These are phyloP conservation scores for Geotrichum aggregatum DNA, from an alignment of 1,139 yeast genomes.

Conservation along the genomic window DNA sequence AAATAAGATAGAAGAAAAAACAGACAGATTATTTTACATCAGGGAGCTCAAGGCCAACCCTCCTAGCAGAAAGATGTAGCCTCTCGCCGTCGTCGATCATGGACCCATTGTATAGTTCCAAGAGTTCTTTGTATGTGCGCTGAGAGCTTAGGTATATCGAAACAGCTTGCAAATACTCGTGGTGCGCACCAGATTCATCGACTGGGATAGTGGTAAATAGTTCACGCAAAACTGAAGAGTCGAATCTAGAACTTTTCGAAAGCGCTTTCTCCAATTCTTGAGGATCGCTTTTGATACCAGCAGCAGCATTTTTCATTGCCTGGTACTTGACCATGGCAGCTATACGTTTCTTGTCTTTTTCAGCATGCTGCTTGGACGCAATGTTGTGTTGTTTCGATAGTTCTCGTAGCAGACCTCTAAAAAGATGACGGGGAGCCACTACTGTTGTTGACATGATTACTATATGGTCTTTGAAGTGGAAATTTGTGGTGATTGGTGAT, in stretches of 20 bases:
- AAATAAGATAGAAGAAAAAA: background rate
- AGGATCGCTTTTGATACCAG: slow-evolving; percentile 17
- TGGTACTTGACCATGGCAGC: slow-evolving; percentile 31
- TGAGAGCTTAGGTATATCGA: slow-evolving; percentile 62
- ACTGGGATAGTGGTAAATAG: slow-evolving; percentile 21
- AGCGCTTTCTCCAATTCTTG: slow-evolving; percentile 9
- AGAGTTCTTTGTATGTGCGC: slow-evolving; percentile 68
- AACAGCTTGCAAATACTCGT: slow-evolving; percentile 46
- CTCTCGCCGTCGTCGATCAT: slow-evolving; percentile 73
- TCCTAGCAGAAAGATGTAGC: slow-evolving; percentile 71
- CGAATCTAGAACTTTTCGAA: slow-evolving; percentile 22
- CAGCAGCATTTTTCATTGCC: slow-evolving; percentile 20
- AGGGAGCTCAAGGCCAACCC: slow-evolving; percentile 75
- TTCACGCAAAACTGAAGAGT: slow-evolving; percentile 26
- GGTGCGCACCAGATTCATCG: slow-evolving; percentile 22
- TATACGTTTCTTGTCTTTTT: slow-evolving; percentile 25
- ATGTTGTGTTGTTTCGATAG: slow-evolving; percentile 33
- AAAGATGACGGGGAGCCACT: slow-evolving; percentile 22
- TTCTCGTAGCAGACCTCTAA: slow-evolving; percentile 35
- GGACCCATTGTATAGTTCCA: slow-evolving; percentile 82
- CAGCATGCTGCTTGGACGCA: slow-evolving; percentile 32
- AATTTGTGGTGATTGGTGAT: too few species aligned
- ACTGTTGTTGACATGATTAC: slow-evolving; percentile 1
- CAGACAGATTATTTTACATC: slow-evolving; percentile 20
- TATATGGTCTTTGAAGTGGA: background rate